Percentiles rank a stretch among this genome's conserved stretches.
phyloP scores from a whole-genome alignment of 2,329 filamentous ascomycete genomes.

The Pseudocercospora ulei region DNA sequence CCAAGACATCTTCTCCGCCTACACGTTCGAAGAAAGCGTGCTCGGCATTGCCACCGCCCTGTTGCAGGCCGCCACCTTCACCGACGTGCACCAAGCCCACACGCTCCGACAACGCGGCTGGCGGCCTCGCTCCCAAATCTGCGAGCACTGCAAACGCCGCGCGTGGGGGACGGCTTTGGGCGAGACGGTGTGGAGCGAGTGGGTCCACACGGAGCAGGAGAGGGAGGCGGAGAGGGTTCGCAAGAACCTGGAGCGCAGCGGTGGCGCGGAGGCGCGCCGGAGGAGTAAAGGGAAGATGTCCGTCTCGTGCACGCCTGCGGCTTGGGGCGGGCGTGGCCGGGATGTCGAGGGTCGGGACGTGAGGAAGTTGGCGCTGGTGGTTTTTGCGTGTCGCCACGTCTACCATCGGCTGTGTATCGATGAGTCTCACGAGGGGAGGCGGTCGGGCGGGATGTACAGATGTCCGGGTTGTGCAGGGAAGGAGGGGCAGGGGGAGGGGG shows the following conservation, averaged over 20 bases:
- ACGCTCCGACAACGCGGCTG: slow-evolving; percentile 73
- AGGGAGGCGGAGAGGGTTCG: slow-evolving; percentile 40
- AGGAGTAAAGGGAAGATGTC: slow-evolving; percentile 49
- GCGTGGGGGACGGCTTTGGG: slow-evolving; percentile 85
- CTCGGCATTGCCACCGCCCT: slow-evolving; percentile 75
- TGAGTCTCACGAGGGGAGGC: slow-evolving; percentile 22
- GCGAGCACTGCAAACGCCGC: slow-evolving; percentile 71
- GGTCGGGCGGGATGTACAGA: slow-evolving; percentile 25
- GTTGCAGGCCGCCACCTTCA: slow-evolving; percentile 79
- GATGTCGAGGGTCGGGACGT: slow-evolving; percentile 40
- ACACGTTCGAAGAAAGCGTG: slow-evolving; percentile 84
- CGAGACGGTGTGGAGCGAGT: slow-evolving; percentile 66
- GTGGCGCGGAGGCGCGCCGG: slow-evolving; percentile 32
- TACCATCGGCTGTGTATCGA: slow-evolving; percentile 63
- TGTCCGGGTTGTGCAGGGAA: slow-evolving; percentile 32
- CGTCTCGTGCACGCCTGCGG: slow-evolving; percentile 35
- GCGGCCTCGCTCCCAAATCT: slow-evolving; percentile 76
- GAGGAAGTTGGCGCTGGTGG: slow-evolving; percentile 45
- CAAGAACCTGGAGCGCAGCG: slow-evolving; percentile 34
- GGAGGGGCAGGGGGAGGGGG: slow-evolving; percentile 1
- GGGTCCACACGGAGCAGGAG: slow-evolving; percentile 53
- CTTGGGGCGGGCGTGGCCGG: slow-evolving; percentile 33
- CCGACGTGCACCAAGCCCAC: slow-evolving; percentile 65
- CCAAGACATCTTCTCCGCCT: slow-evolving; percentile 83
- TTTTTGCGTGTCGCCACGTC: slow-evolving; percentile 61